Evolutionary conservation across 768 basidiomycete genomes (phyloP), one percentile per base, ranked within the genome.

Genomic region (Pulveroboletus sp.): DNA sequence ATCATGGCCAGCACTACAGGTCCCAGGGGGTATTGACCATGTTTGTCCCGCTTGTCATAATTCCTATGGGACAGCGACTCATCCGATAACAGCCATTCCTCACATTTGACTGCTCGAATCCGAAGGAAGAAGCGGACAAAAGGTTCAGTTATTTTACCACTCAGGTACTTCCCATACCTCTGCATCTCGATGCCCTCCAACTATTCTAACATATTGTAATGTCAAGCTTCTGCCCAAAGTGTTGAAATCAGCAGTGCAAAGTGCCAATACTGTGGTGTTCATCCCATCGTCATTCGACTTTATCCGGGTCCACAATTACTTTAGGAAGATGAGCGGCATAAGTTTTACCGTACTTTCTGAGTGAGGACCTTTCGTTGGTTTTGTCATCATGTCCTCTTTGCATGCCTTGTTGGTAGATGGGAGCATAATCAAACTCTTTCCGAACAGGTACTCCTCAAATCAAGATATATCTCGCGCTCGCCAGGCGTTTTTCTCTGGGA

Each of bases 261-360:
- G 93, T 56, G 76, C 82, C 23, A 92, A 93, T 64, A 93, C 93
- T 1, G 78, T 85, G 43, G 76, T 98, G 55, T 89, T 97, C 64
- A 73, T 99, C 16, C 93, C 96, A 0, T 94, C 92, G 0, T 97
- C 94, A 44, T 94, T 95, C 64, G 96, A 98, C 70, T 98, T 94
- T 64, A 89, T 97, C 49, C 82, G 93, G 19, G 76, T 99, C 9
- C 86, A 89, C 51, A 93, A 93, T 51, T 76, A 90, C 68, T 83
- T 97, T 71, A 79, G 83, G 46, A 91, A 89, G 67, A 72, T 78
- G 50, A 73, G 77, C 11, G 80, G 82, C 14, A 75, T 89, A 29
- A 79, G 82, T 1, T 95, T 88, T 63, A 71, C 87, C 4, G 82
- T 94, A 23, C 81, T 99, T 42, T 96, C 93, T 3, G 96, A 99